Evolutionary conservation across 2,329 filamentous ascomycete species (phyloP).

Genomic region (Harringtonia aguacate): DNA sequence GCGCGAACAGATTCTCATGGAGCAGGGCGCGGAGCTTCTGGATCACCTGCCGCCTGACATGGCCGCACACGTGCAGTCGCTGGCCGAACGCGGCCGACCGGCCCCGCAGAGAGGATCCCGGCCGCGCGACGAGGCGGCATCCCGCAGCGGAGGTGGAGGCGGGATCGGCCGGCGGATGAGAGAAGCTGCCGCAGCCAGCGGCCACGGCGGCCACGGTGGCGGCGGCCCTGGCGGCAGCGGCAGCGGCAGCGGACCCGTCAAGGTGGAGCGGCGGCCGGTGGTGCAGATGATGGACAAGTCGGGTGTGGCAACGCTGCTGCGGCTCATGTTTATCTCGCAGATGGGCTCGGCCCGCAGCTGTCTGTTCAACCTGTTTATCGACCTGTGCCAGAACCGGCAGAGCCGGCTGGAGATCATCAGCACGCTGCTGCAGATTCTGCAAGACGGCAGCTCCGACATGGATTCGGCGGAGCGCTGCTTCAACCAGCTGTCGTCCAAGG

Average conservation of each 20-base stretch:
- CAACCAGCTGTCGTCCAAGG: slow-evolving; percentile 80
- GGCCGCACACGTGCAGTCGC: slow-evolving; percentile 71
- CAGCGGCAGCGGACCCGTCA: slow-evolving; percentile 20
- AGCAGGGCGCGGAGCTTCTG: slow-evolving; percentile 82
- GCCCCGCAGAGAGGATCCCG: slow-evolving; percentile 17
- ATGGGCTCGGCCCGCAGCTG: slow-evolving; percentile 76
- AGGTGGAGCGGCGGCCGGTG: slow-evolving; percentile 66
- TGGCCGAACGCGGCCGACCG: slow-evolving; percentile 33
- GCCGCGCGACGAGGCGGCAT: slow-evolving; percentile 15
- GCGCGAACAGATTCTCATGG: slow-evolving; percentile 77
- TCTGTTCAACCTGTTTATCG: slow-evolving; percentile 77
- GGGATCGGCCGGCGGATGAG: neutral
- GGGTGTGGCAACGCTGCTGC: slow-evolving; percentile 86
- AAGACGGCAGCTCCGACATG: slow-evolving; percentile 90
- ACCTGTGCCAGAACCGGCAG: slow-evolving; percentile 93
- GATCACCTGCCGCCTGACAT: slow-evolving; percentile 76
- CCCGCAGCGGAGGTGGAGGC: neutral
- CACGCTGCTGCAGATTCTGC: slow-evolving; percentile 82
- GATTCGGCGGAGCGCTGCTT: slow-evolving; percentile 93
- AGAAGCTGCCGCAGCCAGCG: neutral
- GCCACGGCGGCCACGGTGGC: neutral
- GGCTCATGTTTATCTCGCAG: slow-evolving; percentile 96
- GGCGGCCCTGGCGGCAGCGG: slow-evolving; percentile 13
- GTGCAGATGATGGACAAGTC: slow-evolving; percentile 97
- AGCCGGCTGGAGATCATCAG: slow-evolving; percentile 91